Conservation (phyloP, 495 filamentous ascomycete genomes). For the Penicillium fimorum region DNA sequence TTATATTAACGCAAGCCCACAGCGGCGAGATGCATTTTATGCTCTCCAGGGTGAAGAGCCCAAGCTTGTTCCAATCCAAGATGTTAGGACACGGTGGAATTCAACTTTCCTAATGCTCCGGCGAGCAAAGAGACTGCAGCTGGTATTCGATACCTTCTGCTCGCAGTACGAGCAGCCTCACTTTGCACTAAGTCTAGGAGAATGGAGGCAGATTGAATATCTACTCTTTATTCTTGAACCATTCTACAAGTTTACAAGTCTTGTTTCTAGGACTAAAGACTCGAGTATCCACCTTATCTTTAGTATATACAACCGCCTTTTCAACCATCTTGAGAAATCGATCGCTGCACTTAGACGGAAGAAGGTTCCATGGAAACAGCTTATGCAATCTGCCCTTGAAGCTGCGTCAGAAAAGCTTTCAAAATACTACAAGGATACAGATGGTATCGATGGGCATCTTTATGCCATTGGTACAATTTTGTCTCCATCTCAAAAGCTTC, state of each 20-base stretch:
- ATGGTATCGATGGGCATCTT: too few species aligned
- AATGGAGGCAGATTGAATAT: neutral
- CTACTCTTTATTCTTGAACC: neutral
- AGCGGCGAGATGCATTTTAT: neutral
- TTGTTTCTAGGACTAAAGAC: conserved; percentile 13
- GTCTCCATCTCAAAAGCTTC: too few species aligned
- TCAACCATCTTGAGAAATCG: neutral
- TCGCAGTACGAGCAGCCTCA: neutral
- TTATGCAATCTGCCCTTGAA: too few species aligned
- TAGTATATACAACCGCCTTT: conserved; percentile 1
- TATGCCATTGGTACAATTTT: too few species aligned
- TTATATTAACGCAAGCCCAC: neutral
- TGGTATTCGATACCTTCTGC: conserved; percentile 3
- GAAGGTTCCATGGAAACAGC: too few species aligned
- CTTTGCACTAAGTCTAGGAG: neutral
- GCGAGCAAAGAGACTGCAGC: conserved; percentile 4
- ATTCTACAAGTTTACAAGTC: neutral
- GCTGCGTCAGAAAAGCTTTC: too few species aligned
- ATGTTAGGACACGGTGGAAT: neutral
- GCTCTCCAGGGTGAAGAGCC: neutral
- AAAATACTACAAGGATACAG: too few species aligned
- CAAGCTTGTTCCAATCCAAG: conserved; percentile 14
- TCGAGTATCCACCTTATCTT: conserved; percentile 9
- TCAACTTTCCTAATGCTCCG: conserved; percentile 9
- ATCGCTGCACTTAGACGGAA: neutral